These are phyloP conservation scores for Coemansia sp. DNA, from an alignment of 192 early-diverging fungal genomes.

Conservation along the genomic window DNA sequence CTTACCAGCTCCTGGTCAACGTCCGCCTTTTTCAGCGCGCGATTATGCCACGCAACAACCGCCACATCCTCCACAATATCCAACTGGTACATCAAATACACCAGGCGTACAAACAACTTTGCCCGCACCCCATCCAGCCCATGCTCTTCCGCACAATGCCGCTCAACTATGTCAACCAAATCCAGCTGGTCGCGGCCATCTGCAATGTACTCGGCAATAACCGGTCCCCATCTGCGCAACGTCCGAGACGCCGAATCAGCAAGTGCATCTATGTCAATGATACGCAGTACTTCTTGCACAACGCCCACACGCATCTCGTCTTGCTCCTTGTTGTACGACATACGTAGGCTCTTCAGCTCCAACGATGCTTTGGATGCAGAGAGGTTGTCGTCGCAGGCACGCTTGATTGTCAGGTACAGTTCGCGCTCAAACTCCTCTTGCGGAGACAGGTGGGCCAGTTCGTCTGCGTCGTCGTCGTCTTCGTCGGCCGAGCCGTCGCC, in stretches of 20 bases:
- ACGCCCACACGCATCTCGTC: slow-evolving; percentile 74
- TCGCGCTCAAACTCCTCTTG: slow-evolving; percentile 71
- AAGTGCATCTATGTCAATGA: slow-evolving; percentile 58
- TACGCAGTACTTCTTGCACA: slow-evolving; percentile 67
- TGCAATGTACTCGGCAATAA: slow-evolving; percentile 69
- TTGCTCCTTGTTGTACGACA: slow-evolving; percentile 81
- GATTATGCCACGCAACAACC: slow-evolving; percentile 73
- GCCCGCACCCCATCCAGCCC: slow-evolving; percentile 35
- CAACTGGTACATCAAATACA: slow-evolving; percentile 71
- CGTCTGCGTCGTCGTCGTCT: slow-evolving; percentile 28
- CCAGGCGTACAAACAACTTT: slow-evolving; percentile 61
- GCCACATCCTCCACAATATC: slow-evolving; percentile 84
- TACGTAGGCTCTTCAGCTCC: slow-evolving; percentile 85
- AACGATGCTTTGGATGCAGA: slow-evolving; percentile 69
- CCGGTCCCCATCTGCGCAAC: slow-evolving; percentile 66
- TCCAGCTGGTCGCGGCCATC: slow-evolving; percentile 75
- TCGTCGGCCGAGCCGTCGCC: slow-evolving; percentile 13
- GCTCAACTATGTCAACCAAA: slow-evolving; percentile 55
- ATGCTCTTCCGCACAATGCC: slow-evolving; percentile 50
- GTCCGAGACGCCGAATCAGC: slow-evolving; percentile 40
- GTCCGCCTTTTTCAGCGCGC: slow-evolving; percentile 43
- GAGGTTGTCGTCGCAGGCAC: slow-evolving; percentile 79
- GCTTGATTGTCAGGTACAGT: slow-evolving; percentile 72
- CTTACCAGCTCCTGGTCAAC: no score
- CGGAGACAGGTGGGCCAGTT: slow-evolving; percentile 35